Evolutionary conservation across 1,139 yeast species (phyloP), one percentile per base, ranked within the genome.

Genomic region (Geotrichum macrosporum): DNA sequence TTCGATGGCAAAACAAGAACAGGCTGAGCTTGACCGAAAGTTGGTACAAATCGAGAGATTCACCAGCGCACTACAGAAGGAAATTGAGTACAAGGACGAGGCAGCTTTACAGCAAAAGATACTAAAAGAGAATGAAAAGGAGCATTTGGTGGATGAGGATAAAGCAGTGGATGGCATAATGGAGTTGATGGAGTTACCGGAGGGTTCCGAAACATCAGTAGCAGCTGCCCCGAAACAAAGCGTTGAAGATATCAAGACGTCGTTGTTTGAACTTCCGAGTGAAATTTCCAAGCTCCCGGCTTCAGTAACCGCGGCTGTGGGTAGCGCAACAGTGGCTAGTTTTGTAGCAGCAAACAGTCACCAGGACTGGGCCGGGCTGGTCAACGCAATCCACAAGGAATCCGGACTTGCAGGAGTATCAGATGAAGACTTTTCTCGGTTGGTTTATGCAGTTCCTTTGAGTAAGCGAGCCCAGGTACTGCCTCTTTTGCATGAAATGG

Each of bases 371-470:
- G 41, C 48, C n/a, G 50, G 46, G 1, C 53, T 57, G 4, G 49
- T 60, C n/a, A 41, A 41, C 15, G 45, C 53, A 2, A 41, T 61
- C 18, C 45, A 52, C 35, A 46, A 53, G 16, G 49, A 50, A 24
- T 41, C 45, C 36, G 60, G 47, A 21, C 43, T 62, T 19, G 35
- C 30, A 4, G 59, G 52, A 6, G 45, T 63, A 10, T 44, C 56
- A 0, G 38, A 41, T 2, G 35, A 35, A 1, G 68, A 64, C 15
- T 57, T 62, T 18, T 60, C 62, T 36, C 31, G 32, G 5, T 48
- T 67, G 8, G 44, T 64, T 21, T 38, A 44, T 9, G 35, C 50
- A 18, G 59, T 66, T 12, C 69, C 70, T 1, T 35, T 61, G 24
- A 50, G 48, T 8, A 57, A 56, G 30, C 49, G 68, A 18, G 57